Evolutionary conservation across 352 stramenopile species (phyloP).

Genomic region (Thalassiosira mediterranea): DNA sequence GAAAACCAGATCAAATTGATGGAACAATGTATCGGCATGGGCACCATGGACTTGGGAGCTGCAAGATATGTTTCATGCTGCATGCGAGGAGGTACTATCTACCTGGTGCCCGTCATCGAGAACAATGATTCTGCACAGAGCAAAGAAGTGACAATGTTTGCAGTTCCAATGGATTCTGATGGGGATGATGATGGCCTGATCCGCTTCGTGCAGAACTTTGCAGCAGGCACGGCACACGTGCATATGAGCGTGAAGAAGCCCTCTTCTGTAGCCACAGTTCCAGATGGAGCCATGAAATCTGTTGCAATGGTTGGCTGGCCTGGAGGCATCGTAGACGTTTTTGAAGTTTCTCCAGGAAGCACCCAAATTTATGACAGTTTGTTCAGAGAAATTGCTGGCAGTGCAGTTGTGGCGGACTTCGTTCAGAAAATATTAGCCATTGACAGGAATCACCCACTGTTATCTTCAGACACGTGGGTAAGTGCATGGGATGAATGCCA

Average conservation of each 20-base stretch:
- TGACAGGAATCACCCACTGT: constrained; percentile 1
- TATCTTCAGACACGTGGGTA: constrained; percentile 1
- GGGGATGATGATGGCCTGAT: constrained; percentile 42
- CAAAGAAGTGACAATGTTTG: constrained; percentile 31
- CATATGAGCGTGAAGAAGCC: not conserved
- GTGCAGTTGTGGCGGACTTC: not conserved
- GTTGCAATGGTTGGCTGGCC: constrained; percentile 37
- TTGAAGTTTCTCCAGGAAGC: constrained; percentile 1
- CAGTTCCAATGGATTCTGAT: constrained; percentile 26
- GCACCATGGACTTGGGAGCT: constrained; percentile 9
- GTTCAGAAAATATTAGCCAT: not conserved
- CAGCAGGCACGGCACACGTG: constrained; percentile 28
- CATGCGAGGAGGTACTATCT: constrained; percentile 47
- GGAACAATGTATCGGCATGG: constrained; percentile 36
- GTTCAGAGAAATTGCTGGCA: not conserved
- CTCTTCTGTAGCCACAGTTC: not conserved
- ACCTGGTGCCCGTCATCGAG: constrained; percentile 36
- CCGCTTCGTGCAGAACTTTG: constrained; percentile 51
- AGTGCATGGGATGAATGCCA: constrained; percentile 11
- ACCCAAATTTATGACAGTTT: not conserved
- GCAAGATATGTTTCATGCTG: constrained; percentile 41
- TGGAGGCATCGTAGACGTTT: constrained; percentile 31
- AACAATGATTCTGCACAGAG: not conserved
- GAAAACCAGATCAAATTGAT: constrained; percentile 41
- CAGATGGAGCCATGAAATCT: constrained; percentile 7